Base-by-base conservation (phyloP, 2,329 filamentous ascomycete species). In the Elsinoe australis region DNA sequence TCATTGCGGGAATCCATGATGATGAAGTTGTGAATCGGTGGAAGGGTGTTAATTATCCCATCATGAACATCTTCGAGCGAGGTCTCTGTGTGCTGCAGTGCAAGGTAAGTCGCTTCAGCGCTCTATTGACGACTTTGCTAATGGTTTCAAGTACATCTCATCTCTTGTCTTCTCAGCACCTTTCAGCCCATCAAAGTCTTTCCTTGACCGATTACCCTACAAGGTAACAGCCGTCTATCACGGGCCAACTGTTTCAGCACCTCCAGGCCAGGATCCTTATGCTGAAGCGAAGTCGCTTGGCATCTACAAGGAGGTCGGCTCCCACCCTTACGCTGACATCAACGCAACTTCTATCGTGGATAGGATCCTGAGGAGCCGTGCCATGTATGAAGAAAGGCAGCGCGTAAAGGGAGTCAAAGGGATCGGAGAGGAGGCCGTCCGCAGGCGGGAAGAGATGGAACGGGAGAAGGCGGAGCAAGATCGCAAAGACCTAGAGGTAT, bases 41-140 rank as follows among this genome's bases (percentile, higher is more conserved):
- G 85, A 96, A 96, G 69, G 90, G 92, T 28, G 76, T 95, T 59
- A 98, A 98, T 70, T 98, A 95, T 63, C 92, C 92, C 19, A 96
- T 98, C 69, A 98, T 98, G 92, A 98, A 96, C 71, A 89, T 95
- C 50, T 95, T 90, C 60, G 92, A 98, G 72, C 83, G 92, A 33
- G 89, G 89, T 1, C 79, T 98, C 17, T 98, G 92, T 64, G 90
- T 96, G 22, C 71, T 96, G 53, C 92, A 98, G 62, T 98, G 92
- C 73, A 84, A 84, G 66, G 87, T 90, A 72, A 59, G 78, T 10
- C 9, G 14, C 12, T 29, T 12, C 26, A 7, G 12, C 7, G 26
- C 26, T 12, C 26, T 29, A 7, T 12, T 29, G 6, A 12, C 26
- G 26, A 7, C 26, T 52, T 58, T 39, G 57, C 54, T 56, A 39